Base-by-base conservation (phyloP, 1,139 yeast genomes). In the Debaryomyces sp. region DNA sequence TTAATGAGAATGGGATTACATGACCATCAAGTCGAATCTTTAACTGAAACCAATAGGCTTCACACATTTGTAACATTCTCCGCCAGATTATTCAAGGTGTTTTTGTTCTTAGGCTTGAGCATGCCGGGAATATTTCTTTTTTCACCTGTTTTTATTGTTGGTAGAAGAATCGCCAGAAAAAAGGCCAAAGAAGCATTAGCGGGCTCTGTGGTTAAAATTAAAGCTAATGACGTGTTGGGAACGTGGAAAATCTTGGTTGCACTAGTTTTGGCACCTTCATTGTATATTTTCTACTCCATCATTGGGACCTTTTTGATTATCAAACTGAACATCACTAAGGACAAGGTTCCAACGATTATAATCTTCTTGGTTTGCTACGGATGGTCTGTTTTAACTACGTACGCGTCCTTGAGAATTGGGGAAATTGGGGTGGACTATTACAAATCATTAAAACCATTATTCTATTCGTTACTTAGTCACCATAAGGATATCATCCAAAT, bases 181-280 rank as follows among this genome's bases (percentile, higher is more conserved):
- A 76, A 75, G 56, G 78, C 78, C 26, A 62, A 64, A 41, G 67
- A 71, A 50, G 81, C 80, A 4, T 62, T 76, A 48, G 77, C 73
- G 2, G 70, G 67, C 5, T 71, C 77, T 9, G 67, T 70, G 17
- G 81, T 76, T 12, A 76, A 76, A 50, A 68, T 76, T 49, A 70
- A 72, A 53, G 81, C 80, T 15, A 70, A 65, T 21, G 81, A 76
- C 58, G 81, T 76, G n/a, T 56, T 76, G 41, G 76, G 78, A 9
- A 72, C 79, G 3, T 76, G 80, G 80, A 75, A 75, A 53, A 74
- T 75, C 6, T 56, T 75, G 38, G 80, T 75, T 22, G 80, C 80
- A 0, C 59, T 75, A 50, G 76, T 69, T 1, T 58, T 75, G 40
- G 80, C 80, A 0, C 80, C 80, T 3, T 61, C 66, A 39, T 63